phyloP scores from a whole-genome alignment of 2,329 filamentous ascomycete genomes.

The Mollisia scopiformis region DNA sequence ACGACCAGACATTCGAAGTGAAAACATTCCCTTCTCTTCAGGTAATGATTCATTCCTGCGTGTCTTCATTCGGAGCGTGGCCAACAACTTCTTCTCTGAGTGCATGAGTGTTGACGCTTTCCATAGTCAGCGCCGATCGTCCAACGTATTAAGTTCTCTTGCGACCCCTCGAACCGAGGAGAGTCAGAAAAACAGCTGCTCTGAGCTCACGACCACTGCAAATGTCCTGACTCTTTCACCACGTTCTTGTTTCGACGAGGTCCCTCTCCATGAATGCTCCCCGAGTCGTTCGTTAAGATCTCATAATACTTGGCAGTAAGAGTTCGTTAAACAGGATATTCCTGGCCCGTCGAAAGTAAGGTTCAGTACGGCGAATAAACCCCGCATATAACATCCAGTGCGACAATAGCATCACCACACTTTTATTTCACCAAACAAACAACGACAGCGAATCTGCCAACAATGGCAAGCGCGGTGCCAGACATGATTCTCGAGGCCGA shows the following conservation, averaged over 20 bases:
- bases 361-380: background rate
- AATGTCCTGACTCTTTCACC: background rate
- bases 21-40: background rate
- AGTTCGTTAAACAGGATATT: background rate
- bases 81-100: background rate
- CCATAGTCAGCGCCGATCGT: background rate
- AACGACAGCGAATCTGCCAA: background rate
- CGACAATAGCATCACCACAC: background rate
- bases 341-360: too few relatives aligned
- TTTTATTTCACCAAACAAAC: background rate
- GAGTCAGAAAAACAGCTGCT: background rate
- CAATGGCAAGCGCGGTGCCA: conserved; percentile 28
- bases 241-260: background rate
- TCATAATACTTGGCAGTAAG: background rate
- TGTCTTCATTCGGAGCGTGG: background rate
- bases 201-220: background rate
- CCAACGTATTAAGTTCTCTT: background rate
- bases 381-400: background rate
- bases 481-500: conserved; percentile 26
- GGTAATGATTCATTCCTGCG: background rate
- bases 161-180: background rate
- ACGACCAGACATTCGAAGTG: background rate
- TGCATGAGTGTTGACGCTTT: background rate
- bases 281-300: background rate
- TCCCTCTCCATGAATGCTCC: background rate